Percentiles rank a stretch among this genome's conserved stretches.
Conservation (phyloP, 2,329 filamentous ascomycete genomes). For the Aspergillus sp. region DNA sequence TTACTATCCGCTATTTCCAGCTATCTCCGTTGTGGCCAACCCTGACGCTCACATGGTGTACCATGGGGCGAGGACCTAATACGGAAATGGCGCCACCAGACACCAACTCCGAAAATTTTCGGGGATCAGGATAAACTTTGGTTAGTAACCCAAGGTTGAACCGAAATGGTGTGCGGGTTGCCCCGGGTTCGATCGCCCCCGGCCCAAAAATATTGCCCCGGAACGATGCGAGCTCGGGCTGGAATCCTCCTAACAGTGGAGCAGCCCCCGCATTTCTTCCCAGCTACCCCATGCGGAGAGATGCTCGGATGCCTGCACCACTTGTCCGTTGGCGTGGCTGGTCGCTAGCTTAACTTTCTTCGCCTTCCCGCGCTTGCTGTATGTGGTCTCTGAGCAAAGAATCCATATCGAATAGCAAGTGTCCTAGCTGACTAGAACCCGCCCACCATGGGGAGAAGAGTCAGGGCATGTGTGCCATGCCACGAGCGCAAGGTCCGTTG, state of each 20-base stretch:
- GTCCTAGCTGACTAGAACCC: not conserved
- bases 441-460: not conserved
- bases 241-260: not conserved
- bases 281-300: not conserved
- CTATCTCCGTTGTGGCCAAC: not conserved
- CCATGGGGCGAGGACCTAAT: not conserved
- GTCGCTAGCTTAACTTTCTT: not conserved
- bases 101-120: not conserved
- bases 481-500: conserved; percentile 4
- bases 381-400: not conserved
- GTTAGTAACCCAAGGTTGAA: not conserved
- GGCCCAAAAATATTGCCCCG: not conserved
- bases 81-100: not conserved
- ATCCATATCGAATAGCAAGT: not conserved
- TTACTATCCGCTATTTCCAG: not conserved
- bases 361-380: not conserved
- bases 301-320: not conserved
- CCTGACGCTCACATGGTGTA: not conserved
- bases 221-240: not conserved
- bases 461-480: conserved; percentile 3
- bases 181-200: not conserved
- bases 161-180: not conserved
- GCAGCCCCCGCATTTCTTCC: not conserved
- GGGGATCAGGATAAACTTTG: not conserved
- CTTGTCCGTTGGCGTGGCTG: not conserved